Evolutionary conservation across 164 flowering plant species (phyloP), one percentile per base, ranked within the genome.

Genomic region (Macadamia tetraphylla): DNA sequence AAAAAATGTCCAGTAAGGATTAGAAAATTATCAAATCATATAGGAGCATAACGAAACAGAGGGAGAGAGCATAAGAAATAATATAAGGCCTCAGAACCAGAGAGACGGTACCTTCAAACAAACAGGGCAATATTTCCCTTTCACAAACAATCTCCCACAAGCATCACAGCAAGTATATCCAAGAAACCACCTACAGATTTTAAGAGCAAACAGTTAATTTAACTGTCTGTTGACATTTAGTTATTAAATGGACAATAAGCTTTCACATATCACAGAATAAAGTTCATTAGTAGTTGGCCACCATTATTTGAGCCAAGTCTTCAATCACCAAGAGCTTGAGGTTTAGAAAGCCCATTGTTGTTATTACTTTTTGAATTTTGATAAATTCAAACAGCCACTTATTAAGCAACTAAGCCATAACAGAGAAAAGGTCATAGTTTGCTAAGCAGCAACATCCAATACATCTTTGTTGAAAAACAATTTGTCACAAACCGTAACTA

Each of bases 121-220:
- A 71, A 92, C 96, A 71, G 99, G 98, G 73, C 95, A 89, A 60
- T 95, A 95, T 49, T 95, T 95, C 18, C 96, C 97, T 78, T 95
- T 92, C 70, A 86, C 93, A 80, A 95, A 95, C 80, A 95, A 85
- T 74, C 99, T 87, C 73, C 99, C 99, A 81, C 99, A 95, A 56
- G 99, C 98, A 87, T 95, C 99, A 75, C 99, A 95, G 71, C 87
- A 95, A 67, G 97, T 92, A 56, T 92, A 91, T 60, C 97, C 93
- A 63, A 95, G 82, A 81, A 95, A 91, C 99, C 99, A 92, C 85
- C 98, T 95, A 80, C 69, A 75, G 61, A 30, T 62, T 79, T 53
- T 1, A 31, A 60, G 48, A 73, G 57, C 9, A 64, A 51, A 70
- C 23, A 53, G 14, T 35, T 35, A 66, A 18, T 60, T 17, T 11